Conservation (phyloP, 345 rosid genomes). For the Aquilaria sinensis region DNA sequence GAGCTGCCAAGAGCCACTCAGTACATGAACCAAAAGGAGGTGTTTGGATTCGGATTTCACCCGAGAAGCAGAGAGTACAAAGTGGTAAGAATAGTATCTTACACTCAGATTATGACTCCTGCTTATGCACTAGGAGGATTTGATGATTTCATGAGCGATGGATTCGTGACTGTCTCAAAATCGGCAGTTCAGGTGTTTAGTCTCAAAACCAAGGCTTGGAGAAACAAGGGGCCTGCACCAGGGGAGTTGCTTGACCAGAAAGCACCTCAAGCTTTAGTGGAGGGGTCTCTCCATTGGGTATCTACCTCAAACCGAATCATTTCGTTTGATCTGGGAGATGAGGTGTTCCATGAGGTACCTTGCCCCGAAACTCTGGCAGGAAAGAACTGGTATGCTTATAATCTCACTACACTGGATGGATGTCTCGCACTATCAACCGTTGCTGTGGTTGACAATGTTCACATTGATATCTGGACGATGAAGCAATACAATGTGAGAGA, state of each 20-base stretch:
- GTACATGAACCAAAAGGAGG: not conserved
- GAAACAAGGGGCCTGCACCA: not conserved
- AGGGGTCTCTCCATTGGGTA: not conserved
- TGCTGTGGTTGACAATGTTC: too few species aligned
- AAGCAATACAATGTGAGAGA: too few species aligned
- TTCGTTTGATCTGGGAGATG: not conserved
- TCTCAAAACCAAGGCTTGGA: not conserved
- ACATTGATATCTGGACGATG: too few species aligned
- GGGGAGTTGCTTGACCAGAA: not conserved
- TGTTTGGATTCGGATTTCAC: conserved; percentile 2
- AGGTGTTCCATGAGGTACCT: not conserved
- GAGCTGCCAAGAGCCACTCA: not conserved
- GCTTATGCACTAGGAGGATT: too few species aligned
- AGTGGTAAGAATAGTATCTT: not conserved
- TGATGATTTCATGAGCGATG: not conserved
- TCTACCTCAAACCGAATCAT: not conserved
- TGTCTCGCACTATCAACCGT: too few species aligned
- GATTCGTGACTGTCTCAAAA: not conserved
- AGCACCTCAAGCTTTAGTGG: not conserved
- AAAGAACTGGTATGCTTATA: too few species aligned
- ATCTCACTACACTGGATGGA: too few species aligned
- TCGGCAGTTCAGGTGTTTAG: not conserved
- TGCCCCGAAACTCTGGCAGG: not conserved
- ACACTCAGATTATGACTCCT: not conserved
- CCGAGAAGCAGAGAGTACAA: not conserved